Evolutionary conservation across 495 filamentous ascomycete species (phyloP), one percentile per base, ranked within the genome.

Genomic region (Talaromyces adpressus): DNA sequence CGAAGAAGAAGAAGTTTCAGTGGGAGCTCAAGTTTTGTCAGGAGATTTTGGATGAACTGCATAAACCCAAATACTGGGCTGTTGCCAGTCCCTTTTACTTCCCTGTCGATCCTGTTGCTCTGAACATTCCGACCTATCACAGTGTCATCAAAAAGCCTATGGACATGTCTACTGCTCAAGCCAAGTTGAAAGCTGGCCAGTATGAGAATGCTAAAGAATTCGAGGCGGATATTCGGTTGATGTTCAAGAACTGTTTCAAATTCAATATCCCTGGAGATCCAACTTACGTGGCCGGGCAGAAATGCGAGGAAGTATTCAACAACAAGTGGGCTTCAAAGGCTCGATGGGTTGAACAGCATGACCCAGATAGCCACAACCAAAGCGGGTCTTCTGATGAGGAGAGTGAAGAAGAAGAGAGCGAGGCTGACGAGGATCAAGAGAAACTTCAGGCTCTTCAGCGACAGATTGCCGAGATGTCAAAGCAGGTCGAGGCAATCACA

Each of bases 71-170:
- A 70, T 84, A 96, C 69, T 78, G 75, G 29, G 66, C 70, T 2
- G 79, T 87, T 67, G 86, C 89, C 5, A 78, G 77, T 32, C 85
- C 89, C 45, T 98, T 98, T 76, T 77, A 89, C 67, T 72, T 76
- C 4, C 90, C 93, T 0, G 94, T 98, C 16, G 94, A 98, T 68
- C 93, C 95, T 0, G 93, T 97, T 23, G 93, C 92, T 4, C 76
- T 97, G 63, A 93, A 95, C 74, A 97, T 98, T 63, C 94, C 94
- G 1, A 84, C 88, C 18, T 98, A 98, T 70, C 91, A 92, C 72
- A 92, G 88, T 67, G 77, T 98, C 66, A 90, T 98, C 75, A 97
- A 95, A 78, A 90, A 92, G 69, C 94, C 94, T 2, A 98, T 98
- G 94, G 94, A 98, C 68, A 77, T 98, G 25, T 77, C 81, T 3